phyloP scores from a whole-genome alignment of 2,329 filamentous ascomycete genomes.

The Zymoseptoria tritici region DNA sequence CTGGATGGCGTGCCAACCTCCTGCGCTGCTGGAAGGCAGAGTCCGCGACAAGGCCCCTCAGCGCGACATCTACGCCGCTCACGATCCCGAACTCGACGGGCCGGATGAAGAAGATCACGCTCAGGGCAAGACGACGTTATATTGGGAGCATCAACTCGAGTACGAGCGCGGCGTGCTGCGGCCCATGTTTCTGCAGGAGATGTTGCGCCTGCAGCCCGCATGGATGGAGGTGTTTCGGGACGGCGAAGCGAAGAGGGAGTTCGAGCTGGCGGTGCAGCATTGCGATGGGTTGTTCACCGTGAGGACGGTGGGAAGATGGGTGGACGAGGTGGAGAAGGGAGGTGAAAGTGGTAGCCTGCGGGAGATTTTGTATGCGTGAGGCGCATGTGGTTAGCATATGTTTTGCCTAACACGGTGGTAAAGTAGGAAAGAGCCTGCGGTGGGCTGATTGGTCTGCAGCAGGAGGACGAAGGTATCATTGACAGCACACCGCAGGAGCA shows the following conservation, averaged over 20 bases:
- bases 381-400: neutral
- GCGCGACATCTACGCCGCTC: neutral
- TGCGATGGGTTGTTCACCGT: neutral
- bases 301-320: neutral
- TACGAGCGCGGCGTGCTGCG: neutral
- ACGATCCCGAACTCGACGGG: neutral
- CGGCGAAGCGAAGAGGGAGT: conserved; percentile 1
- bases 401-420: too few relatives aligned
- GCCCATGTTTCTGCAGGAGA: neutral
- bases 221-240: neutral
- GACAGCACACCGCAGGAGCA: too few relatives aligned
- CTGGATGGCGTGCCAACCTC: conserved; percentile 1
- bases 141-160: conserved; percentile 1
- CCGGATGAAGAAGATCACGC: neutral
- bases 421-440: too few relatives aligned
- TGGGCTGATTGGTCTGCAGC: too few relatives aligned
- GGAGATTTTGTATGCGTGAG: neutral
- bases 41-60: neutral
- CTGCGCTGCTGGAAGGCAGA: neutral
- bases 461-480: too few relatives aligned
- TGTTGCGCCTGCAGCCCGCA: neutral
- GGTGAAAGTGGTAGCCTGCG: neutral
- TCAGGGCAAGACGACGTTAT: neutral
- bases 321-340: neutral
- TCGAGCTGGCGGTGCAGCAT: conserved; percentile 1